These are phyloP conservation scores for Rhododendron simsii DNA, from an alignment of 148 eudicot genomes.

Conservation along the genomic window DNA sequence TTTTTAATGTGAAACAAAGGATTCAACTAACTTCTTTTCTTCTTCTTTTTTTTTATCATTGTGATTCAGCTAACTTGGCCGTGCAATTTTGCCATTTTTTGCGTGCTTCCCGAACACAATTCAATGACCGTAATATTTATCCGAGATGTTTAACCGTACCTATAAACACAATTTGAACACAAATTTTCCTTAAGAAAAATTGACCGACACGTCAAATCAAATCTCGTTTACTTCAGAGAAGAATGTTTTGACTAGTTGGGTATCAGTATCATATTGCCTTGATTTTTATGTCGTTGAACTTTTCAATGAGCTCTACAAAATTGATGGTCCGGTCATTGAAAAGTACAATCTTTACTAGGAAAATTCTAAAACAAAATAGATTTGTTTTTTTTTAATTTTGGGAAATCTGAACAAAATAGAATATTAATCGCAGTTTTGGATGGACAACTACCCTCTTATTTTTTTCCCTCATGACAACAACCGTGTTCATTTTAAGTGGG, in stretches of 20 bases:
- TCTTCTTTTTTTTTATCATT: too few species aligned
- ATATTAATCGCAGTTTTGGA: not conserved
- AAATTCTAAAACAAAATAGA: not conserved
- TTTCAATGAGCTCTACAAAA: not conserved
- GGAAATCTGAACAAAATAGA: not conserved
- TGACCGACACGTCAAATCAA: too few species aligned
- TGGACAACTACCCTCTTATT: not conserved
- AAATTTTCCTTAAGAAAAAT: too few species aligned
- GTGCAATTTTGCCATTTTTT: not conserved
- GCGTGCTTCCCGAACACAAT: not conserved
- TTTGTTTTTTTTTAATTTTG: not conserved
- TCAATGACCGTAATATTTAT: not conserved
- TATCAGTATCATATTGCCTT: too few species aligned
- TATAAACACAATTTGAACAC: not conserved
- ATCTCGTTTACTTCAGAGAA: not conserved
- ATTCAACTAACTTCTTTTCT: too few species aligned
- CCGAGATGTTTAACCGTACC: too few species aligned
- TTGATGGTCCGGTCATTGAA: not conserved
- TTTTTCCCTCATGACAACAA: too few species aligned
- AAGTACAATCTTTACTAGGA: not conserved
- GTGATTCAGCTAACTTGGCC: not conserved
- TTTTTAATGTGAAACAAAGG: not conserved
- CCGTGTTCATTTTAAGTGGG: not conserved
- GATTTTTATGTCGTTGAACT: not conserved
- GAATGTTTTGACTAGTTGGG: too few species aligned